Conservation (phyloP, 148 eudicot genomes). For the Fagopyrum homotropicum region DNA sequence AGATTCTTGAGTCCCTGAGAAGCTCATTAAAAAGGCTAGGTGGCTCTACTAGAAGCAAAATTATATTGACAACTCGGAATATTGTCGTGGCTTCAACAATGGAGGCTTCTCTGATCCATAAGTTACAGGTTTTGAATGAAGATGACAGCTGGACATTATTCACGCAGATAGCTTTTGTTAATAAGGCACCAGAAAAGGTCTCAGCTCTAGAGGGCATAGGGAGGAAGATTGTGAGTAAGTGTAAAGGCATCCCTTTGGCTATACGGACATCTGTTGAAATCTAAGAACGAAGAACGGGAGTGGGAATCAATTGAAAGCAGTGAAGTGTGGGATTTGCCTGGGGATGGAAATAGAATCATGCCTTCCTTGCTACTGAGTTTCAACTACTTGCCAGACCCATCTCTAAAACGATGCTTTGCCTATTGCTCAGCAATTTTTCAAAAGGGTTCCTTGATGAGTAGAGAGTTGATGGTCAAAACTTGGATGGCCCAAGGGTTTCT, state of each 20-base stretch:
- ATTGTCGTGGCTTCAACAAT: not conserved
- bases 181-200: not conserved
- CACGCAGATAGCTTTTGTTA: not conserved
- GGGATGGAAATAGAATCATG: slow-evolving; percentile 1
- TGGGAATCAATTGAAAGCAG: slow-evolving; percentile 2
- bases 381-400: not conserved
- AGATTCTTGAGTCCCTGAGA: not conserved
- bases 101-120: slow-evolving; percentile 3
- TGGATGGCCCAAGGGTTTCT: slow-evolving; percentile 3
- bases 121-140: not conserved
- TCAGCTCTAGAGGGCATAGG: not conserved
- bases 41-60: not conserved
- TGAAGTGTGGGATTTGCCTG: slow-evolving; percentile 2
- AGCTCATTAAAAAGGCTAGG: not conserved
- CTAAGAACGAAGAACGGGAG: not conserved
- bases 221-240: not conserved
- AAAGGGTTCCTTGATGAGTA: slow-evolving; percentile 4
- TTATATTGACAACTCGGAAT: not conserved
- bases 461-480: slow-evolving; percentile 1
- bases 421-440: not conserved
- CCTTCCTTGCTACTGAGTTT: not conserved
- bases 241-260: not conserved
- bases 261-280: slow-evolving; percentile 5
- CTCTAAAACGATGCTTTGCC: slow-evolving; percentile 2
- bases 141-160: slow-evolving; percentile 3